Evolutionary conservation across 164 flowering plant genomes (phyloP), one percentile per base, ranked within the genome.

Genomic region (Vitis labrusca): DNA sequence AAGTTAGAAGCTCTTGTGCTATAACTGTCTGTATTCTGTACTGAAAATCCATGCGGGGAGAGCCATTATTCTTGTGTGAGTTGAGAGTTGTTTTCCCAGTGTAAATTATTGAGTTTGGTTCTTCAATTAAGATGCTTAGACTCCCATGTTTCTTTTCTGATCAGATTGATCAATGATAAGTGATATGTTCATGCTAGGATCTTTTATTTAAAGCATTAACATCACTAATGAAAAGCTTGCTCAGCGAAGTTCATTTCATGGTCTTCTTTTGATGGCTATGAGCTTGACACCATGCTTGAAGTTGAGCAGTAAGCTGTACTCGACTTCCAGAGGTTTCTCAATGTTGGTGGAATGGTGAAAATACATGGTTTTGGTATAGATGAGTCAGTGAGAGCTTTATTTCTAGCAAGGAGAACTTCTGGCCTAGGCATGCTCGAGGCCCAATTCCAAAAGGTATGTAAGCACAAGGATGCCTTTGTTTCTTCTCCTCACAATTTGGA

Each of bases 381-480:
- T 93, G 89, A 75, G 93, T 82, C 71, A 93, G 10, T 0, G 91
- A 74, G n/a, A 95, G 93, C 82, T 87, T 93, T 19, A 90, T 72
- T 79, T 95, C 98, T 71, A 88, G 97, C 17, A 91, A 23, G 63
- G 94, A 75, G 47, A 93, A 95, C 60, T 86, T 90, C 81, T 84
- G 84, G 3, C 99, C 99, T 52, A 95, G 80, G 79, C 99, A 95
- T 19, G 86, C 84, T 51, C 97, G 81, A 12, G 98, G 99, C 0
- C 98, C 99, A 14, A 95, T 73, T 7, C 99, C 98, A 54, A 95
- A 93, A 17, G 99, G 99, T 60, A 95, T 95, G 75, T 85, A 74
- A 44, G 99, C 97, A 69, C 91, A 93, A 15, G 97, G 98, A 72
- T 93, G 99, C 85, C 98, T 81, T 37, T 59, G 78, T 72, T 89